phyloP scores from a whole-genome alignment of 176 grass and related monocot species.

The Typha latifolia region DNA sequence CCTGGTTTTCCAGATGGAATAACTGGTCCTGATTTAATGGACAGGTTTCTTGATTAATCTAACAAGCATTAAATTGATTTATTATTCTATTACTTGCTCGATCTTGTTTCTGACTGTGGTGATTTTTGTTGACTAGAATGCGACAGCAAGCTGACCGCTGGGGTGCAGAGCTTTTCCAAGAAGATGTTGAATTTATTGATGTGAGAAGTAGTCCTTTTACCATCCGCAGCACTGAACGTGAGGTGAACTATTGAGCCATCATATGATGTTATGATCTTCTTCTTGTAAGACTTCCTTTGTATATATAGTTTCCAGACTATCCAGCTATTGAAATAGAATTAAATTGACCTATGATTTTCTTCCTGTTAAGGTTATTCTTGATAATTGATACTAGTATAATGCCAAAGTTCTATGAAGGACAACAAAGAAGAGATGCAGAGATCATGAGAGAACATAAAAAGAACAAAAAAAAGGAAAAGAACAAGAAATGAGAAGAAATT shows the following conservation, averaged over 20 bases:
- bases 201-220: slow-evolving; percentile 62
- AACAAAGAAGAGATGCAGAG: no score
- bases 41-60: slow-evolving; percentile 38
- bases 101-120: background rate
- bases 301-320: no score
- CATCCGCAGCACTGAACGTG: slow-evolving; percentile 66
- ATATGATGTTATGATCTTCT: background rate
- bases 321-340: no score
- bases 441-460: no score
- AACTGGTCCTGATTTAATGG: slow-evolving; percentile 96
- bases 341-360: no score
- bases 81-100: slow-evolving; percentile 12
- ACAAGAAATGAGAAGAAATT: no score
- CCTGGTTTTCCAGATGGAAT: slow-evolving; percentile 92
- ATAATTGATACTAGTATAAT: no score
- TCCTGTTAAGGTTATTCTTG: no score
- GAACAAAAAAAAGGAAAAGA: no score
- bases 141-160: slow-evolving; percentile 86
- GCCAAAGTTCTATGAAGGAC: no score
- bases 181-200: slow-evolving; percentile 94
- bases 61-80: background rate
- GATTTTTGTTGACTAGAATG: slow-evolving; percentile 42
- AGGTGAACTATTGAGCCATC: slow-evolving; percentile 34
- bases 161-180: slow-evolving; percentile 86
- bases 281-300: background rate